A percentile compares a stretch with the other conserved stretches of the same genome.
These are phyloP conservation scores for Basipetospora sp. DNA, from an alignment of 2,329 filamentous ascomycete genomes.

Conservation along the genomic window DNA sequence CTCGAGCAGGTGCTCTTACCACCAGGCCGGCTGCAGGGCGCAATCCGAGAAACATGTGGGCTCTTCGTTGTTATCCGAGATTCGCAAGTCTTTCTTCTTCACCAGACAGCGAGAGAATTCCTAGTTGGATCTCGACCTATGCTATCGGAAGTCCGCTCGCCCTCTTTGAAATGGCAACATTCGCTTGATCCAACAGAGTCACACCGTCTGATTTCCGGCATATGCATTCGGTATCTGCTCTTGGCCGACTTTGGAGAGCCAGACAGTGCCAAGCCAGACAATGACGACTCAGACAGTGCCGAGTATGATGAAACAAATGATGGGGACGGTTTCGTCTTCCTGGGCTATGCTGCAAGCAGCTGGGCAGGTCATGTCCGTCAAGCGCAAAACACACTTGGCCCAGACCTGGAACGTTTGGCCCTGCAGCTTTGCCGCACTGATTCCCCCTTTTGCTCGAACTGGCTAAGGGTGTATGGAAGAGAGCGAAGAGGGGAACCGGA, in stretches of 20 bases:
- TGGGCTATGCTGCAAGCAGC: slow-evolving; percentile 8
- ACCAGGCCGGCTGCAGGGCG: slow-evolving; percentile 5
- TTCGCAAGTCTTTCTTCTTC: slow-evolving; percentile 14
- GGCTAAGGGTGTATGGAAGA: neutral
- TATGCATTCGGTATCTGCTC: neutral
- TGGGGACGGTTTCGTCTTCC: slow-evolving; percentile 1
- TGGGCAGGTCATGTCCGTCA: slow-evolving; percentile 9
- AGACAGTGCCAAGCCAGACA: no score
- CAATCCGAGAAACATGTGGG: slow-evolving; percentile 15
- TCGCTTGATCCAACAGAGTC: neutral
- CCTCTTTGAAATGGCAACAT: neutral
- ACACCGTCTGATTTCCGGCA: neutral
- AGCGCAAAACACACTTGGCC: neutral
- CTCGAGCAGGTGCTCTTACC: neutral
- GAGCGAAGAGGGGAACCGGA: neutral
- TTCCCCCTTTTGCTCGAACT: neutral
- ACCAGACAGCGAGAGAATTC: slow-evolving; percentile 20
- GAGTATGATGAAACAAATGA: neutral
- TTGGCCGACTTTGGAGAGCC: neutral
- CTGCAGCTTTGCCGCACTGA: neutral
- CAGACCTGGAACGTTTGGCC: neutral
- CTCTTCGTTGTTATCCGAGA: slow-evolving; percentile 18
- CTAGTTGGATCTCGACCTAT: slow-evolving; percentile 10
- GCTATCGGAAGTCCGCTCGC: neutral
- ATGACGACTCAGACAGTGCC: neutral